phyloP scores from a whole-genome alignment of 768 basidiomycete genomes.

The Lentinula boryana region DNA sequence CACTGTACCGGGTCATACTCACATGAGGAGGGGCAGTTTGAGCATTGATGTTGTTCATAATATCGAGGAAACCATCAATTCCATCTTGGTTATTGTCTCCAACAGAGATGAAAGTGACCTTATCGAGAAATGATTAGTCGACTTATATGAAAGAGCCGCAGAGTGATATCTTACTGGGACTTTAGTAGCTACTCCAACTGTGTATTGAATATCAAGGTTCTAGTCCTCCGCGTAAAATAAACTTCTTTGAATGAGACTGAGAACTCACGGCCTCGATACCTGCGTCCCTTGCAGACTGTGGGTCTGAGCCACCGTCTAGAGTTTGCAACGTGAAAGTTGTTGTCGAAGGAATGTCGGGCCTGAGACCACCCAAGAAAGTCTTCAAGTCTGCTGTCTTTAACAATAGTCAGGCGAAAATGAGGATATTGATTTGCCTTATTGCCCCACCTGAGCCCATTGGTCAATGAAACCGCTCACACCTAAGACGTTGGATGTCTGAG shows the following conservation, averaged over 20 bases:
- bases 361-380: slow-evolving; percentile 19
- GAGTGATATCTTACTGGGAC: slow-evolving; percentile 16
- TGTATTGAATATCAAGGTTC: slow-evolving; percentile 29
- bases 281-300: slow-evolving; percentile 18
- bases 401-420: neutral
- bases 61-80: slow-evolving; percentile 27
- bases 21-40: slow-evolving; percentile 29
- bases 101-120: slow-evolving; percentile 24
- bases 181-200: slow-evolving; percentile 27
- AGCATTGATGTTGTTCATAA: slow-evolving; percentile 21
- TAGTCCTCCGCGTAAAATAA: neutral
- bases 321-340: slow-evolving; percentile 28
- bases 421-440: neutral
- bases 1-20: neutral
- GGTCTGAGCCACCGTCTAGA: slow-evolving; percentile 25
- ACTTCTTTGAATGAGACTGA: neutral
- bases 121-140: neutral
- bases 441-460: slow-evolving; percentile 23
- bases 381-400: slow-evolving; percentile 17
- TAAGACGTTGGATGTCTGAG: slow-evolving; percentile 20
- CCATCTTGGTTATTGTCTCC: slow-evolving; percentile 23
- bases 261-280: slow-evolving; percentile 28
- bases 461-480: slow-evolving; percentile 26
- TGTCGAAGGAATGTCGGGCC: slow-evolving; percentile 23
- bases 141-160: neutral